phyloP scores from a whole-genome alignment of 2,329 filamentous ascomycete species.

The Arthrinium puccinioides region DNA sequence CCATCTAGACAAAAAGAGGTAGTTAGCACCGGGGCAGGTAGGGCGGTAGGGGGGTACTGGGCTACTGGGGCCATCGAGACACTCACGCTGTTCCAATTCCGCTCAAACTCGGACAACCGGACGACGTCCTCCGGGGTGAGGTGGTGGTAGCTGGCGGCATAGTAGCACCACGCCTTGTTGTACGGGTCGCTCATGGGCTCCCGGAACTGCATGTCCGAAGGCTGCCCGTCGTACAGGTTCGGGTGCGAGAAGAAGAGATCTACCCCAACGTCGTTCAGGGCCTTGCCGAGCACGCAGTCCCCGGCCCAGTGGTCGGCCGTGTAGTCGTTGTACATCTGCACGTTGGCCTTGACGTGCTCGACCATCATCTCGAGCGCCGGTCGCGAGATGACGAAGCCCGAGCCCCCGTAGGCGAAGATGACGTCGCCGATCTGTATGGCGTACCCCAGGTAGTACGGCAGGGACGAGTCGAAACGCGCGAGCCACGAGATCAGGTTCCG shows the following conservation, averaged over 20 bases:
- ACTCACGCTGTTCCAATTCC: conserved; percentile 24
- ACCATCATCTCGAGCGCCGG: conserved; percentile 36
- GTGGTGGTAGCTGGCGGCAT: conserved; percentile 41
- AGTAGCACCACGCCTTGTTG: conserved; percentile 40
- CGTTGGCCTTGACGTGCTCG: conserved; percentile 31
- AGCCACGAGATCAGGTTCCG: conserved; percentile 46
- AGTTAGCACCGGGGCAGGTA: background rate
- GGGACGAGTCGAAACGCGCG: conserved; percentile 34
- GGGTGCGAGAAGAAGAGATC: conserved; percentile 39
- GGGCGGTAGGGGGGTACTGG: background rate
- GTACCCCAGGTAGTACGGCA: conserved; percentile 45
- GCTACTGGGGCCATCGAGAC: conserved; percentile 1
- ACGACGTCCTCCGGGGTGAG: conserved; percentile 32
- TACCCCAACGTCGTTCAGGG: conserved; percentile 36
- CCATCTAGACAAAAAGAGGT: background rate
- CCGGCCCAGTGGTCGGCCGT: conserved; percentile 40
- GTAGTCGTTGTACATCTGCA: conserved; percentile 33
- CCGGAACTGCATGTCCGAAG: conserved; percentile 33
- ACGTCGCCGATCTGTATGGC: conserved; percentile 42
- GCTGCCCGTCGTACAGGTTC: conserved; percentile 30
- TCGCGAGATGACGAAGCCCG: conserved; percentile 43
- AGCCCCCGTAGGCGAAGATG: conserved; percentile 45
- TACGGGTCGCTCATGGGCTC: conserved; percentile 30
- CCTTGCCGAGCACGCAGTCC: conserved; percentile 41
- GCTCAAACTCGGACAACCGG: conserved; percentile 37